These are phyloP conservation scores for Nothopassalora personata DNA, from an alignment of 2,329 filamentous ascomycete genomes.

Conservation along the genomic window DNA sequence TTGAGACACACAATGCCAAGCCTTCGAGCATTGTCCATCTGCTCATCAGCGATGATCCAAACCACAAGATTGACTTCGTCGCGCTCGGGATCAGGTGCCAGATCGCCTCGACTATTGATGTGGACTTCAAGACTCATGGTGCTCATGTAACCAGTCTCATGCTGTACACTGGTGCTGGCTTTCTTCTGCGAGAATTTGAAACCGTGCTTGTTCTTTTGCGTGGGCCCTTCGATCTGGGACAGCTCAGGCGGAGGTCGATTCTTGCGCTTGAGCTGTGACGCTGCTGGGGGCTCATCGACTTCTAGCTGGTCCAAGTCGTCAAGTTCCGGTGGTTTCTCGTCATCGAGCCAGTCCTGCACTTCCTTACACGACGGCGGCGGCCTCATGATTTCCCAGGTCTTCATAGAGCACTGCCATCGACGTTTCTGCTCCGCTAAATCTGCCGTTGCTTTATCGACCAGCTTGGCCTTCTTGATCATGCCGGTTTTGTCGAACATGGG, in stretches of 20 bases:
- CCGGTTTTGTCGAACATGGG: slow-evolving; percentile 56
- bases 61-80: slow-evolving; percentile 86
- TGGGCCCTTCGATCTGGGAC: slow-evolving; percentile 85
- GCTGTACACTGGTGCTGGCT: slow-evolving; percentile 68
- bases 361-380: slow-evolving; percentile 66
- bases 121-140: slow-evolving; percentile 92
- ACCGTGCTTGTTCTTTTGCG: slow-evolving; percentile 72
- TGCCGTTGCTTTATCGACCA: slow-evolving; percentile 50
- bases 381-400: slow-evolving; percentile 69
- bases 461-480: slow-evolving; percentile 53
- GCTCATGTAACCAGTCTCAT: slow-evolving; percentile 91
- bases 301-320: slow-evolving; percentile 20
- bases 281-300: slow-evolving; percentile 27
- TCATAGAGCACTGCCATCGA: slow-evolving; percentile 55
- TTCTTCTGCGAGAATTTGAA: slow-evolving; percentile 81
- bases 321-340: slow-evolving; percentile 21
- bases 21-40: slow-evolving; percentile 64
- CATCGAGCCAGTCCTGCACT: slow-evolving; percentile 63
- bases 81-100: slow-evolving; percentile 83
- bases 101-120: slow-evolving; percentile 73
- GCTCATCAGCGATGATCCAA: slow-evolving; percentile 63
- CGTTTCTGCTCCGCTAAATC: slow-evolving; percentile 49
- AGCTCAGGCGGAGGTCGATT: slow-evolving; percentile 38
- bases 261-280: slow-evolving; percentile 32
- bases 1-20: slow-evolving; percentile 66